Base-by-base conservation (phyloP, 2,329 filamentous ascomycete genomes). In the Fusarium veterinarium region DNA sequence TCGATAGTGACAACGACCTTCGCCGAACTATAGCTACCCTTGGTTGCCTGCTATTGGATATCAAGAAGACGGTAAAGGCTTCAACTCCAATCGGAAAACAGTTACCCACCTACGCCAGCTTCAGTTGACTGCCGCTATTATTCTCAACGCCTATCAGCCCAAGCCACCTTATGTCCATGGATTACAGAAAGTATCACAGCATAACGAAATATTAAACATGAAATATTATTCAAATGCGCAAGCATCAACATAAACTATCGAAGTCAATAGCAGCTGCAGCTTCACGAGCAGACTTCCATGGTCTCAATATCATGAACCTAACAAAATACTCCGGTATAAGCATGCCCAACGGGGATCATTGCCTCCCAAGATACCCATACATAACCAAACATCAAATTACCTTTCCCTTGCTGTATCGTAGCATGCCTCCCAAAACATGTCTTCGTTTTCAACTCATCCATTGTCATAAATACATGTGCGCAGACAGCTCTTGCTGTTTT, bases 371-470 rank as follows among this genome's bases (percentile, higher is more conserved):
- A 65, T 74, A 64, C 55, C 64, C 53, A 61, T 65, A 67, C 53
- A 67, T 68, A 64, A 66, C 60, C 57, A 71, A 68, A 72, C 57
- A 66, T 48, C 60, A 64, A 66, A 79, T 75, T 74, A 79, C 60
- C 63, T 69, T 74, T 60, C 69, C 51, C 41, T 51, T 63, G 57
- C 65, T 66, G 42, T 62, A 70, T 75, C 67, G 53, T 73, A 66
- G 64, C 74, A 67, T 75, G 57, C 60, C 67, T 65, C 68, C 66
- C 58, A 58, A 67, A 74, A 69, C 78, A 71, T 79, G 65, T 68
- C 72, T 64, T 79, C 72, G 67, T 81, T 63, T 64, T 75, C 69
- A 72, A 77, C 77, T 81, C 77, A 71, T 80, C 74, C 75, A 69
- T 72, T 49, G 64, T 81, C 78, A 74, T 80, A 78, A 78, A 67